phyloP scores from a whole-genome alignment of 495 filamentous ascomycete genomes.

The Talaromyces stipitatus region DNA sequence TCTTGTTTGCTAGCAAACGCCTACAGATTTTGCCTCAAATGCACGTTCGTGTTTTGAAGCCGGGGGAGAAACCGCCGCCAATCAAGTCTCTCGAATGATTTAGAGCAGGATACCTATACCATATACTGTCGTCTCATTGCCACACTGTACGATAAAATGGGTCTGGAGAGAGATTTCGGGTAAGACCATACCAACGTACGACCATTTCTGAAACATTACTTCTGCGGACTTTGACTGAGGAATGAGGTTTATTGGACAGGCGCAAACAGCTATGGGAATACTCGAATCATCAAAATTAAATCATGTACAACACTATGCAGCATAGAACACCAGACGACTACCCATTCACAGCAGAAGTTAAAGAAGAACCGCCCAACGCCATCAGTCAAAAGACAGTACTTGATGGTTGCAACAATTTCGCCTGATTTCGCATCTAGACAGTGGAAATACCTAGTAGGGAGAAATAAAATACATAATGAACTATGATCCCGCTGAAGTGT shows the following conservation, averaged over 20 bases:
- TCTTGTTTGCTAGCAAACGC: slow-evolving; percentile 21
- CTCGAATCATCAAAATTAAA: neutral
- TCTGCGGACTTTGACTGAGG: neutral
- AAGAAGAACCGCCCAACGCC: neutral
- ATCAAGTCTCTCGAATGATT: neutral
- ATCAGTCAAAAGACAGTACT: neutral
- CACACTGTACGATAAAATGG: neutral
- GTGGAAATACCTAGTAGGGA: neutral
- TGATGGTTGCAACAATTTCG: neutral
- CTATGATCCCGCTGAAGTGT: too few relatives aligned
- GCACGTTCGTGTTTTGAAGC: slow-evolving; percentile 10
- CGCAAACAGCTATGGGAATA: neutral
- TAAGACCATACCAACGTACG: neutral
- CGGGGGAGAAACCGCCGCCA: slow-evolving; percentile 4
- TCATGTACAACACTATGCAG: neutral
- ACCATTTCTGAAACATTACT: neutral
- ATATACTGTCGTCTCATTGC: neutral
- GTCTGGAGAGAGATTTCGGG: neutral
- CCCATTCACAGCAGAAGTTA: too few relatives aligned
- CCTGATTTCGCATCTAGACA: neutral
- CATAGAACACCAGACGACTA: too few relatives aligned
- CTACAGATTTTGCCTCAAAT: slow-evolving; percentile 15
- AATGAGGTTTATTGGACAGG: neutral
- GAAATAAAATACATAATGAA: slow-evolving; percentile 2
- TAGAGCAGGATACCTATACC: neutral